Conservation (phyloP, 2,329 filamentous ascomycete species). For the Ophiostoma triangulosporum region DNA sequence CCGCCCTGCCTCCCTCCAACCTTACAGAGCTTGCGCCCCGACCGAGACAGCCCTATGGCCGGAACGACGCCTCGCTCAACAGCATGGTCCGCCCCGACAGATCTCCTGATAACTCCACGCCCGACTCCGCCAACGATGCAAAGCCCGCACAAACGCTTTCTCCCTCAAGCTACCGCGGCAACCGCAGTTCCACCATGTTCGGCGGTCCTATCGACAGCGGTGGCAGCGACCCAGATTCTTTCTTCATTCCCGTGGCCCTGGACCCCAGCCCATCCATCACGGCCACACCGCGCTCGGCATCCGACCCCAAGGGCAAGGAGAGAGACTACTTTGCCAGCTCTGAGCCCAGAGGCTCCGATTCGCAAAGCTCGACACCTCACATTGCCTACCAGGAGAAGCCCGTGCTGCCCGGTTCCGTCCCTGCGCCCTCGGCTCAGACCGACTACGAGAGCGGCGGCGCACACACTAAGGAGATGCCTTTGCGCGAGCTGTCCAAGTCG, state of each 20-base stretch:
- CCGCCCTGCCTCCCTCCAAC: conserved; percentile 67
- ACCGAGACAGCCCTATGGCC: conserved; percentile 40
- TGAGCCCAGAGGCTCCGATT: conserved; percentile 29
- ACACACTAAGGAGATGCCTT: conserved; percentile 35
- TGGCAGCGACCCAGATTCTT: conserved; percentile 47
- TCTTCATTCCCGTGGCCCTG: conserved; percentile 63
- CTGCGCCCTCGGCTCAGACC: conserved; percentile 22
- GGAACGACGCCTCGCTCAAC: conserved; percentile 38
- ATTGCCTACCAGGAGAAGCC: conserved; percentile 84
- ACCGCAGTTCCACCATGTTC: conserved; percentile 58
- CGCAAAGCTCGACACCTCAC: conserved; percentile 57
- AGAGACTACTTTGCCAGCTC: conserved; percentile 43
- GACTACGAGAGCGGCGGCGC: conserved; percentile 40
- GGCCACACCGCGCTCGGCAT: conserved; percentile 39
- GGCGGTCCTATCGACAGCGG: conserved; percentile 23
- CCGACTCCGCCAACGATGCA: conserved; percentile 14
- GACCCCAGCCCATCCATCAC: conserved; percentile 53
- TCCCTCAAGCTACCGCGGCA: conserved; percentile 63
- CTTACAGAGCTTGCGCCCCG: conserved; percentile 57
- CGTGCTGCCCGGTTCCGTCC: conserved; percentile 32
- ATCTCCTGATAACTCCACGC: conserved; percentile 35
- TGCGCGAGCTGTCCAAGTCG: conserved; percentile 35
- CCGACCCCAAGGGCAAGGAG: conserved; percentile 35
- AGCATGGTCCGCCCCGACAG: conserved; percentile 37
- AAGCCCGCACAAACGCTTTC: conserved; percentile 45